These are phyloP conservation scores for Isabelozyma gotoi DNA, from an alignment of 805 yeast species.

Conservation along the genomic window DNA sequence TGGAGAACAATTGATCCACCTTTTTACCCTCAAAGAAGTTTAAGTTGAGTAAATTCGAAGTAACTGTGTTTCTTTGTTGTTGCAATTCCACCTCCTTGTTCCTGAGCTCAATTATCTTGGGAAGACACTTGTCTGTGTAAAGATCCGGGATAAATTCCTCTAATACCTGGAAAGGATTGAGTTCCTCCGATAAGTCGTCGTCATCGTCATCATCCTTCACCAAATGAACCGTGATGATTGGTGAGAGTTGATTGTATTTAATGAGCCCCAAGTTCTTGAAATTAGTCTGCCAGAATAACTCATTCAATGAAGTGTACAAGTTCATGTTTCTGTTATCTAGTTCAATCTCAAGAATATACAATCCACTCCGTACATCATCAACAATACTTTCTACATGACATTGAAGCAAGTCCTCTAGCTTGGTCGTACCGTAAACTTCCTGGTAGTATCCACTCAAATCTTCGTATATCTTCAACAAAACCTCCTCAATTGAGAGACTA, in stretches of 20 bases:
- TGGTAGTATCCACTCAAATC: slow-evolving; percentile 5
- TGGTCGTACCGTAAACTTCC: background rate
- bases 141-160: slow-evolving; percentile 37
- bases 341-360: slow-evolving; percentile 34
- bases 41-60: slow-evolving; percentile 27
- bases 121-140: slow-evolving; percentile 22
- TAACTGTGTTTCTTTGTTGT: slow-evolving; percentile 15
- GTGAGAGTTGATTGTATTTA: slow-evolving; percentile 25
- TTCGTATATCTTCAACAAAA: slow-evolving; percentile 15
- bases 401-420: background rate
- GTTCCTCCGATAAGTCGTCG: slow-evolving; percentile 1
- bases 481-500: slow-evolving; percentile 16
- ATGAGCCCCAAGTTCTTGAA: slow-evolving; percentile 27
- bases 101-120: slow-evolving; percentile 19
- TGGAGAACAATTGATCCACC: slow-evolving; percentile 24
- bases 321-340: slow-evolving; percentile 21
- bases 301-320: slow-evolving; percentile 33
- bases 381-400: slow-evolving; percentile 22
- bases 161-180: slow-evolving; percentile 21
- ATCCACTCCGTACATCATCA: slow-evolving; percentile 21
- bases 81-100: slow-evolving; percentile 11
- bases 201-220: slow-evolving; percentile 23
- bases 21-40: slow-evolving; percentile 42
- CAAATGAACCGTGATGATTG: slow-evolving; percentile 30
- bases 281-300: slow-evolving; percentile 36